Evolutionary conservation across 306 rosid species (phyloP), one percentile per base, ranked within the genome.

Genomic region (Cercis canadensis): DNA sequence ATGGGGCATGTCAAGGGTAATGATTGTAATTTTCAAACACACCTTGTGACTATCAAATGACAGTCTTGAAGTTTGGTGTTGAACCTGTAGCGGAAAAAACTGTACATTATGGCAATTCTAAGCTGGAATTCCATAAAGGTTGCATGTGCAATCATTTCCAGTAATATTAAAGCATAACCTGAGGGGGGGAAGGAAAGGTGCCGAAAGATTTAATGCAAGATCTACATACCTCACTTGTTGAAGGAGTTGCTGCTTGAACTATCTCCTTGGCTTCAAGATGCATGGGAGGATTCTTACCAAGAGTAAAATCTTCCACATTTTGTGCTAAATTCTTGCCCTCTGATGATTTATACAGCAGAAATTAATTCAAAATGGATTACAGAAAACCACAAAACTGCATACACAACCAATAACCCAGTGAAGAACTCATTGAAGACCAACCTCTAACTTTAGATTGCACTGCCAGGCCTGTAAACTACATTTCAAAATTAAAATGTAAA

Each of bases 41-140:
- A 91, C 97, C 82, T 74, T 88, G 57, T 59, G 50, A 56, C 87
- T 62, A 72, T 92, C 85, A 76, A 88, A 87, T 69, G 79, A 72
- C 50, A 87, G 80, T 67, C 74, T 76, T 61, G 89, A 57, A 67
- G 82, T 70, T 65, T 77, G 63, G 37, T 15, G 31, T 44, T 64
- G 70, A 49, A 40, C 83, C 96, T 87, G 84, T 8, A 39, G 70
- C 75, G 77, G 67, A 71, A 85, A 79, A 4, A 58, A 55, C 21
- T 14, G 53, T 60, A 53, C 43, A 50, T 53, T 21, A 63, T 31
- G 17, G 0, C 16, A 15, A 14, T 16, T 13, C 15, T 11, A 31
- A 7, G 18, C 8, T 31, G 37, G 7, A 10, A 43, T 43, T 43
- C 49, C 49, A 43, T 2, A 43, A 61, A 54, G 15, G 34, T 18